A percentile compares a stretch with the other conserved stretches of the same genome.
Evolutionary conservation across 306 rosid genomes (phyloP).

Genomic region (Vigna reflexopilosa): DNA sequence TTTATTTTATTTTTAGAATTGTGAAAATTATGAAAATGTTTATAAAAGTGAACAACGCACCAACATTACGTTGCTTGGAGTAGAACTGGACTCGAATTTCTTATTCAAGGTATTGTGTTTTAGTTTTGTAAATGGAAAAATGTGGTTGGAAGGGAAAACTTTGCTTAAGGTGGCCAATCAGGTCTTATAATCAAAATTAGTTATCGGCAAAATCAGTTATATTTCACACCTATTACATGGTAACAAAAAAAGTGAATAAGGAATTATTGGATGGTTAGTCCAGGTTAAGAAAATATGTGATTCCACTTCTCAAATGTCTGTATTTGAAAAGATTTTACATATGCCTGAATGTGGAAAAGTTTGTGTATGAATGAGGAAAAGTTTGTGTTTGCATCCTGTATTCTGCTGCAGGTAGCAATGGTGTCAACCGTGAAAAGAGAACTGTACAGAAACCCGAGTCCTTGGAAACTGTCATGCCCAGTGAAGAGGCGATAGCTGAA

Average conservation of each 20-base stretch:
- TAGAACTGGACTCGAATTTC: background rate
- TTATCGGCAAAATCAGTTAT: background rate
- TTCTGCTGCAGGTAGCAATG: slow-evolving; percentile 46
- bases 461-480: slow-evolving; percentile 15
- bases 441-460: slow-evolving; percentile 35
- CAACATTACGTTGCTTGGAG: background rate
- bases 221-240: background rate
- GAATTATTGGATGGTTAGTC: slow-evolving; percentile 15
- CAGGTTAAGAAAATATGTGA: background rate
- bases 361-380: slow-evolving; percentile 17
- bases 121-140: background rate
- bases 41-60: background rate
- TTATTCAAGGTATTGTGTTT: background rate
- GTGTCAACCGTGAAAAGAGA: slow-evolving; percentile 13
- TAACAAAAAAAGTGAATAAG: background rate
- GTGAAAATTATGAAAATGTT: background rate
- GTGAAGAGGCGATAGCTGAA: slow-evolving; percentile 43
- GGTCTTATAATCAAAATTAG: background rate
- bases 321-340: background rate
- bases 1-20: background rate
- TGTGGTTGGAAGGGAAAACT: background rate
- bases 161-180: background rate
- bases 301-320: slow-evolving; percentile 3
- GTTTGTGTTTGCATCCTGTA: slow-evolving; percentile 10
- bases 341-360: background rate